These are phyloP conservation scores for Paracoccidioides brasiliensis DNA, from an alignment of 2,329 filamentous ascomycete genomes.

Conservation along the genomic window DNA sequence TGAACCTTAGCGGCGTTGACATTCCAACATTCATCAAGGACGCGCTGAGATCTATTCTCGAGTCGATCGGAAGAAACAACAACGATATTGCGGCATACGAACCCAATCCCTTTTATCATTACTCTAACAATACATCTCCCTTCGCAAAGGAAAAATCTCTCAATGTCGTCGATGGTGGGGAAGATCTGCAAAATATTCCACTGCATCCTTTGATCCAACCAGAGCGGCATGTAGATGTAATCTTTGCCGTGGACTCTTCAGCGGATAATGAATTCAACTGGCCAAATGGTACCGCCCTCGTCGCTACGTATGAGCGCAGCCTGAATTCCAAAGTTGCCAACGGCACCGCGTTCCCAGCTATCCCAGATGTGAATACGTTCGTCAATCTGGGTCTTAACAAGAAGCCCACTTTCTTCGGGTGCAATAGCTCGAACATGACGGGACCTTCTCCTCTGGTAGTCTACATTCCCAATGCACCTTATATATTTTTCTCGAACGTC, in stretches of 20 bases:
- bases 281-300: slow-evolving; percentile 64
- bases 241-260: slow-evolving; percentile 68
- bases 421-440: slow-evolving; percentile 52
- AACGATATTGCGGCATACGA: slow-evolving; percentile 62
- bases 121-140: slow-evolving; percentile 45
- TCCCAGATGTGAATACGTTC: slow-evolving; percentile 66
- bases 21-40: slow-evolving; percentile 39
- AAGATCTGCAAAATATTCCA: slow-evolving; percentile 67
- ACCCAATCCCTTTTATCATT: slow-evolving; percentile 64
- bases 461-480: slow-evolving; percentile 79
- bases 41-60: slow-evolving; percentile 41
- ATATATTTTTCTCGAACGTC: slow-evolving; percentile 61
- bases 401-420: slow-evolving; percentile 69
- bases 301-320: slow-evolving; percentile 60
- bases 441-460: slow-evolving; percentile 54
- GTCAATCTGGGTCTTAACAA: slow-evolving; percentile 63
- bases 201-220: slow-evolving; percentile 66
- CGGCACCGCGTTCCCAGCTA: slow-evolving; percentile 55
- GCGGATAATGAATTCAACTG: slow-evolving; percentile 57
- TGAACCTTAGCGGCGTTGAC: slow-evolving; percentile 46
- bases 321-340: slow-evolving; percentile 47
- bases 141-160: slow-evolving; percentile 43
- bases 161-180: slow-evolving; percentile 65
- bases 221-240: slow-evolving; percentile 58
- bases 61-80: slow-evolving; percentile 42